Evolutionary conservation across 163 green algal species (phyloP), one percentile per base, ranked within the genome.

Genomic region (Chlorella variabilis): DNA sequence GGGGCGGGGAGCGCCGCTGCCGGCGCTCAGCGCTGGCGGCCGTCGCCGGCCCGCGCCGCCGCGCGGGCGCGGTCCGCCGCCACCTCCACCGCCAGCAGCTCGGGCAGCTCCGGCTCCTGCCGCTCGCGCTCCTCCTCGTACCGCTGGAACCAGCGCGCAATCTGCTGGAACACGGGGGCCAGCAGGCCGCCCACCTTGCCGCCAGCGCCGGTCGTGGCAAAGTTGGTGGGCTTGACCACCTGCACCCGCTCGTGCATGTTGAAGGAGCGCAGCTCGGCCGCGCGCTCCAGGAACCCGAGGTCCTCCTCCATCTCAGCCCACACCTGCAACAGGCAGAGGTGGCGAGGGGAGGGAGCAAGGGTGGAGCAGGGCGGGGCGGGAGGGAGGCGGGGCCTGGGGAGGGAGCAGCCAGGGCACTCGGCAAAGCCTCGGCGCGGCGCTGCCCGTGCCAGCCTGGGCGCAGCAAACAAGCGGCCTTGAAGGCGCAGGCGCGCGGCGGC

Each of bases 271-370:
- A 90, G 78, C 51, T 91, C 84, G n/a, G 59, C 21, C 51, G 77
- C 87, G 7, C 87, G 79, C 51, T 87, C 39, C 25, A 78, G 25
- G 21, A 49, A 51, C 51, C 87, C 87, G 66, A 75, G 38, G 36
- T 81, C 67, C 71, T 91, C 87, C 78, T 91, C 87, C 84, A 91
- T 85, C n/a, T 71, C 29, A 31, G 84, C 87, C 87, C 87, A 91
- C 62, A 81, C 76, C 83, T 87, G 77, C 34, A 71, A 29, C 45
- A 63, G 20, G 11, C 8, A 20, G 27, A 78, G 5, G 29, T 8
- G 39, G 29, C 38, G 41, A 29, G 13, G 34, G 71, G 15, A 68
- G 34, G 18, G 34, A 11, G 27, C 4, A 8, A 62, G 27, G 31
- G 25, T 9, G 41, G 41, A n/a, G 41, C 39, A 23, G n/a, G 25